Evolutionary conservation across 495 filamentous ascomycete species (phyloP).

Genomic region (Lepidopterella palustris): DNA sequence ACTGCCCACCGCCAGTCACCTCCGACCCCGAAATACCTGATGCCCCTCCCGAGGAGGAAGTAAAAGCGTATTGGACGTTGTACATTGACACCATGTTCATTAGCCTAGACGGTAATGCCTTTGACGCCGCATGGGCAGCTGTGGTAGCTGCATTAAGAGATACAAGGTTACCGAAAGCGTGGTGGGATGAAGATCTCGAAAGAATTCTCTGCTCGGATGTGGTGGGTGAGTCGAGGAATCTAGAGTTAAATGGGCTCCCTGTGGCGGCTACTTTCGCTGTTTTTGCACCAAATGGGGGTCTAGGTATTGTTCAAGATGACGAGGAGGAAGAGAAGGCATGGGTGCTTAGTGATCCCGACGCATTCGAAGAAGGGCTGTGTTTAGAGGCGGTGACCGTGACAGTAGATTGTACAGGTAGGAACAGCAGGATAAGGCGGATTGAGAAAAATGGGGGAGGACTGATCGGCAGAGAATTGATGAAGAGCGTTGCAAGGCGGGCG

Average conservation of each 20-base stretch:
- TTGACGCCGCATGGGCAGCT: constrained; percentile 83
- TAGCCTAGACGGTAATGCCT: constrained; percentile 81
- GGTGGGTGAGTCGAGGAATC: constrained; percentile 41
- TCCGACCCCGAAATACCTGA: constrained; percentile 40
- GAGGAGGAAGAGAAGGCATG: constrained; percentile 49
- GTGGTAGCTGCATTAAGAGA: constrained; percentile 75
- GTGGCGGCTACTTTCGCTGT: constrained; percentile 68
- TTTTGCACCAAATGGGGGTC: constrained; percentile 54
- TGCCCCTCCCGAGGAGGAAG: constrained; percentile 36
- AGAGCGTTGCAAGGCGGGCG: constrained; percentile 47
- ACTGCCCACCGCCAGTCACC: constrained; percentile 42
- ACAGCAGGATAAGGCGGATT: constrained; percentile 55
- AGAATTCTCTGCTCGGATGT: constrained; percentile 65
- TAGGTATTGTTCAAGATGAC: constrained; percentile 39
- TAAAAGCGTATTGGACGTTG: constrained; percentile 88
- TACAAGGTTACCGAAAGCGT: constrained; percentile 70
- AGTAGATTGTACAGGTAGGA: constrained; percentile 51
- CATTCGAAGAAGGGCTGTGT: constrained; percentile 78
- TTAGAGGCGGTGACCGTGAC: constrained; percentile 67
- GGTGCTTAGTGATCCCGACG: constrained; percentile 83
- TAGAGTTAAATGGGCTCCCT: constrained; percentile 55
- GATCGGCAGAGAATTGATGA: constrained; percentile 51
- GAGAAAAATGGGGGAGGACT: constrained; percentile 76
- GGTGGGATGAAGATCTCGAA: constrained; percentile 80
- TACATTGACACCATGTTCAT: constrained; percentile 91